phyloP scores from a whole-genome alignment of 164 flowering plant species.

The Protea cynaroides region DNA sequence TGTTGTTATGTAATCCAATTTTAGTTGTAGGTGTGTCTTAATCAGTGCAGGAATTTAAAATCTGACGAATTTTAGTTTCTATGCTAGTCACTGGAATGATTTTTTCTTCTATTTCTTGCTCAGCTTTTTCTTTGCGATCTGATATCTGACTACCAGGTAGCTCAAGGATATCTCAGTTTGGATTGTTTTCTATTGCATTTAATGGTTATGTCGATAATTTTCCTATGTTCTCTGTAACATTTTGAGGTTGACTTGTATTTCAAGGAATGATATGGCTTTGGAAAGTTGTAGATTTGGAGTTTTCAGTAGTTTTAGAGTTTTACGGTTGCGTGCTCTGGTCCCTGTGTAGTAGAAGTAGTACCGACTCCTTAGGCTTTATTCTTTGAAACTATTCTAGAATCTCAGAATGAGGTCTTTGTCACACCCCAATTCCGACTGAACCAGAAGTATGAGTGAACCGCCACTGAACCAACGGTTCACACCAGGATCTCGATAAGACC shows the following conservation, averaged over 20 bases:
- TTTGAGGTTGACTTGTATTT: neutral
- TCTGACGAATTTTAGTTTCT: constrained; percentile 13
- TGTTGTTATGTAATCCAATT: neutral
- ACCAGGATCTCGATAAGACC: no score
- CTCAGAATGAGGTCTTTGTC: no score
- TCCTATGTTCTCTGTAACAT: neutral
- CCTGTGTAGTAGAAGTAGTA: neutral
- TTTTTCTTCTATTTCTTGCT: neutral
- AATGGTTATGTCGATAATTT: no score
- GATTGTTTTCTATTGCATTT: neutral
- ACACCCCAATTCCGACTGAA: no score
- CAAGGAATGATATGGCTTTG: constrained; percentile 1
- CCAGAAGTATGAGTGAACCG: no score
- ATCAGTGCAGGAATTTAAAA: constrained; percentile 14
- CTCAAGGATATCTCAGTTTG: neutral
- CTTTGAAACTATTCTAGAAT: neutral
- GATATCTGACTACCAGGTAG: constrained; percentile 13
- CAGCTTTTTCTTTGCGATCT: neutral
- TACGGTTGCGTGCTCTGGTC: neutral
- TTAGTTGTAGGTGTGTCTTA: neutral
- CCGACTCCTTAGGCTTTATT: neutral
- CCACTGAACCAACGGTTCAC: no score
- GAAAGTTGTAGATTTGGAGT: neutral
- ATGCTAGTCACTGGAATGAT: neutral
- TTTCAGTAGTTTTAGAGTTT: neutral